Base-by-base conservation (phyloP, 2,329 filamentous ascomycete species). In the Pseudocercospora vitis region DNA sequence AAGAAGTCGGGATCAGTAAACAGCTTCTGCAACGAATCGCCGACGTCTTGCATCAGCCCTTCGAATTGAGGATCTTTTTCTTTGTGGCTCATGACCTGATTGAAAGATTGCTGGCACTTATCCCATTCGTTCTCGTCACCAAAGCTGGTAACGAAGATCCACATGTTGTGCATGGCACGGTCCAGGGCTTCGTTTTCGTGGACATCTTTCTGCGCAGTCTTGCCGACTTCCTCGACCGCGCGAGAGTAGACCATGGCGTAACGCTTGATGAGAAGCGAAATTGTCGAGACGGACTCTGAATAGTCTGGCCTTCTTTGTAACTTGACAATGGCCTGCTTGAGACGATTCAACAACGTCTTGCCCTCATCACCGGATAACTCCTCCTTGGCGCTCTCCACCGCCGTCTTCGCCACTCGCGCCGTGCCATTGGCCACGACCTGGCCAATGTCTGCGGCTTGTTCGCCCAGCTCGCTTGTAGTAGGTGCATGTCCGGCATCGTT, bases 1-100 rank as follows among this genome's bases (percentile, higher is more conserved):
- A 95, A 89, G 71, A 96, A 96, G 3, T 85, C 81, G 0, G 92
- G 91, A 57, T 96, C 88, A 0, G 85, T 94, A 35, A 97, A 75
- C 69, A 96, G 85, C 58, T 87, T 85, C 65, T 95, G 87, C 3
- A 96, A 71, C 3, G 88, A 82, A 50, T 85, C 82, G 8, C 87
- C 88, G 24, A 91, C 75, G 40, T 95, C 83, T 18, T 79, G 79
- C 67, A 95, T 82, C 21, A 96, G 74, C 11, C 84, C 76, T 63
- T 96, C 90, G 55, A 96, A 94, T 49, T 94, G 84, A 0, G 88
- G 87, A 63, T 96, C 89, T 28, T 83, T 85, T 55, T 86, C 78
- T 2, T 87, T 83, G 67, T 95, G 87, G 40, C 84, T 80, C 66
- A 95, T 73, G 32, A 96, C 80, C 42, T 82, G 77, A 39, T 87